Percentiles rank a stretch among this genome's conserved stretches.
Evolutionary conservation across 2,329 filamentous ascomycete species (phyloP).

Genomic region (Exophiala alcalophila): DNA sequence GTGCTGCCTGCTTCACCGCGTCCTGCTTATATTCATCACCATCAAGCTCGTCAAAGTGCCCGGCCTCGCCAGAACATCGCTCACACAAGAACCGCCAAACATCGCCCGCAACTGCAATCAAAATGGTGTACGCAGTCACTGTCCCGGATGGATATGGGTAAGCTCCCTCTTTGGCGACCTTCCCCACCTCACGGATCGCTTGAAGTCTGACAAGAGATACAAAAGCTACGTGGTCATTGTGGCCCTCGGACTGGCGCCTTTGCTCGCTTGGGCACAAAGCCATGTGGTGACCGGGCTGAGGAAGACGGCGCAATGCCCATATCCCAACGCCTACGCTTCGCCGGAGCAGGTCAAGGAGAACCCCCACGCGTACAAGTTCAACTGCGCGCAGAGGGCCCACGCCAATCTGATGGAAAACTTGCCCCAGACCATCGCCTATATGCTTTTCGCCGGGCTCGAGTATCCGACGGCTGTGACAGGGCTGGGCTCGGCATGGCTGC

Average conservation of each 20-base stretch:
- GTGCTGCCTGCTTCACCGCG: too few species aligned
- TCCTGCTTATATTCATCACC: too few species aligned
- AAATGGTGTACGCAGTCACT: conserved; percentile 23
- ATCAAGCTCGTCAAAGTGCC: too few species aligned
- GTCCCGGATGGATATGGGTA: conserved; percentile 28
- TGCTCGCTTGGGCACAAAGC: conserved; percentile 54
- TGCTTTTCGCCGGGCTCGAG: conserved; percentile 54
- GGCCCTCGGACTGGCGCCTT: conserved; percentile 52
- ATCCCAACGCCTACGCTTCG: conserved; percentile 59
- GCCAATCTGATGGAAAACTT: conserved; percentile 61
- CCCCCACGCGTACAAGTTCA: conserved; percentile 48
- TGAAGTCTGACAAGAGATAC: conserved; percentile 16
- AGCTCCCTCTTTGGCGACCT: conserved; percentile 4
- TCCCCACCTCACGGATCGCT: neutral
- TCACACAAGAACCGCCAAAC: too few species aligned
- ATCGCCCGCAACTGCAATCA: conserved; percentile 2
- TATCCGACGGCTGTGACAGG: conserved; percentile 50
- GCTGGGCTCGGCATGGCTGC: conserved; percentile 51
- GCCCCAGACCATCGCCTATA: conserved; percentile 48
- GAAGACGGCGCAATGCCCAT: conserved; percentile 52
- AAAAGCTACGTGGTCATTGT: conserved; percentile 55
- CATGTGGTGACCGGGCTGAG: conserved; percentile 46
- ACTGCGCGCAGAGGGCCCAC: conserved; percentile 57
- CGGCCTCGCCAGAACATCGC: too few species aligned
- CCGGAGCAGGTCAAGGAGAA: conserved; percentile 51